Base-by-base conservation (phyloP, 179 eudicot species). In the Carnegiea gigantea region DNA sequence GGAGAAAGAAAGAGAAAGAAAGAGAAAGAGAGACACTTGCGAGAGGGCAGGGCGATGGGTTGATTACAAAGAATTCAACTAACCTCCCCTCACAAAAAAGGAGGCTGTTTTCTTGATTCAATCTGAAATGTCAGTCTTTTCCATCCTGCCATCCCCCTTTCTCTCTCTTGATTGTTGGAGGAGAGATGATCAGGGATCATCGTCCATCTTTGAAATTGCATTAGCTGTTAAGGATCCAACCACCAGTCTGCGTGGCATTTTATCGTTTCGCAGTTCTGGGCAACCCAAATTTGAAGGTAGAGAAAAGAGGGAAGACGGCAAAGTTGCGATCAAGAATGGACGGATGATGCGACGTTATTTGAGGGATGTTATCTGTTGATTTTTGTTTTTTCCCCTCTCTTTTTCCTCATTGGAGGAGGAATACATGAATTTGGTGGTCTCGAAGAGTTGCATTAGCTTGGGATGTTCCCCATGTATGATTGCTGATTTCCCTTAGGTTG, bases 31-130 rank as follows among this genome's bases (percentile, higher is more conserved):
- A 79, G 30, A 71, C 38, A 43, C 6, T 15, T 12, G 33, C 71
- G 23, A 64, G 12, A 43, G 48, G 62, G 57, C 48, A 28, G 73
- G 33, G 72, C 40, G 73, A 81, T 77, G 18, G 84, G 70, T 80
- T 51, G 72, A 80, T 59, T 67, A 75, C 67, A 68, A 78, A 24
- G 72, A 80, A 84, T 57, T 59, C 73, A 77, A 81, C 51, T 59
- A 77, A 78, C 51, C 78, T 65, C 75, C 82, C 76, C 79, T 68
- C 28, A 67, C 28, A 74, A 78, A 21, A 83, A 83, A 70, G 77
- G 76, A 67, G 79, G 79, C 78, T 74, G 82, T 81, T 84, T 81
- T 77, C 82, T 84, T 84, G 76, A 80, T 74, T 81, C 82, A 67
- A 36, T 81, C 84, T 76, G n/a, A 70, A 70, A 70, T 53, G 26